These are phyloP conservation scores for Pseudopithomyces maydicus DNA, from an alignment of 2,329 filamentous ascomycete species.

Conservation along the genomic window DNA sequence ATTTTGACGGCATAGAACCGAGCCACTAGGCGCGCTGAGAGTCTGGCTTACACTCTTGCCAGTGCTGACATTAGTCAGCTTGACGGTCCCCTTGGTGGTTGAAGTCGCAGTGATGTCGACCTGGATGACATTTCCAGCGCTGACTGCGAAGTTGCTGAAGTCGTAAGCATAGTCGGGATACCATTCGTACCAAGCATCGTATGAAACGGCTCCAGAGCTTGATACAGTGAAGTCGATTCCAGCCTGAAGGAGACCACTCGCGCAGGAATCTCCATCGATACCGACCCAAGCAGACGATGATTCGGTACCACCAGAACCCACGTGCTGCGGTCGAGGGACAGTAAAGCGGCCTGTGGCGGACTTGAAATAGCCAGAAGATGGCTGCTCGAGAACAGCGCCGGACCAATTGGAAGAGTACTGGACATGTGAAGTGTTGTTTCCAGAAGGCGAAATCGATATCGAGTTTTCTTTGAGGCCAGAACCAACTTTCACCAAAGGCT, in stretches of 20 bases:
- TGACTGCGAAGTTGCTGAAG: conserved; percentile 54
- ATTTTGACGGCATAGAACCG: conserved; percentile 40
- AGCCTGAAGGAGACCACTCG: conserved; percentile 60
- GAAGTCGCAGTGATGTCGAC: conserved; percentile 48
- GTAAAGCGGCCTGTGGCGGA: conserved; percentile 60
- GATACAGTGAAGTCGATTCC: conserved; percentile 60
- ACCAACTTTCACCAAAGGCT: background rate
- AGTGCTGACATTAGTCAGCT: conserved; percentile 58
- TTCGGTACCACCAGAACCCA: conserved; percentile 42
- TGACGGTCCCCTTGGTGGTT: conserved; percentile 51
- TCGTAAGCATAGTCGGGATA: conserved; percentile 62
- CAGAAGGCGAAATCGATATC: background rate
- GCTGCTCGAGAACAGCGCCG: conserved; percentile 57
- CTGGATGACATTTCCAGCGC: conserved; percentile 52
- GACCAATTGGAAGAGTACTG: conserved; percentile 64
- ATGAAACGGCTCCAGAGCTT: conserved; percentile 43
- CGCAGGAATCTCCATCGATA: conserved; percentile 65
- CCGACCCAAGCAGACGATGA: conserved; percentile 59
- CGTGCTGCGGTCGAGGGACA: conserved; percentile 55
- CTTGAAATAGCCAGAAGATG: conserved; percentile 52
- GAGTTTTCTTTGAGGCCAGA: background rate
- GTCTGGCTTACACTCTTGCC: conserved; percentile 59
- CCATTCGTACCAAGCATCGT: conserved; percentile 67
- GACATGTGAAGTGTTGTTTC: conserved; percentile 48
- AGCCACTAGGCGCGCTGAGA: conserved; percentile 34